Percentiles rank a stretch among this genome's conserved stretches.
phyloP scores from a whole-genome alignment of 805 yeast species.

The Saturnispora kantuleensis region DNA sequence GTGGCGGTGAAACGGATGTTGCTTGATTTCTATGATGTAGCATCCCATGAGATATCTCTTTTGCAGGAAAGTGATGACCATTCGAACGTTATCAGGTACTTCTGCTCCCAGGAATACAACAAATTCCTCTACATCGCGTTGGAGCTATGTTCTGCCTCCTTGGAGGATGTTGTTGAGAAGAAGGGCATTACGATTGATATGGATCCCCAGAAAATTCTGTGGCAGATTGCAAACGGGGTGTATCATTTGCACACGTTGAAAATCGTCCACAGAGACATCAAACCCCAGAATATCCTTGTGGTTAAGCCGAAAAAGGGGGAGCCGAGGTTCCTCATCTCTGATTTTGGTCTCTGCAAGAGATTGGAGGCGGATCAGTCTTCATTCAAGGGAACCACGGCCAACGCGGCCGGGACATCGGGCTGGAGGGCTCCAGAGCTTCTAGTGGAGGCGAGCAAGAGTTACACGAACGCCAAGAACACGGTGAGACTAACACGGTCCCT shows the following conservation, averaged over 20 bases:
- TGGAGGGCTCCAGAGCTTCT: slow-evolving; percentile 96
- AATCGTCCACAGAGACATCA: slow-evolving; percentile 89
- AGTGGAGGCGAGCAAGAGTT: slow-evolving; percentile 6
- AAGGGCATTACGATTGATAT: slow-evolving; percentile 33
- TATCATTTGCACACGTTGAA: slow-evolving; percentile 81
- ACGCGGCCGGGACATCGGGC: slow-evolving; percentile 95
- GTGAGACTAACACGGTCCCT: slow-evolving; percentile 78
- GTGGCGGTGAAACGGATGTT: slow-evolving; percentile 95
- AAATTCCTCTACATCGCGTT: slow-evolving; percentile 86
- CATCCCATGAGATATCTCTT: slow-evolving; percentile 80
- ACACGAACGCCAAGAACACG: slow-evolving; percentile 16
- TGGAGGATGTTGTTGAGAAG: slow-evolving; percentile 70
- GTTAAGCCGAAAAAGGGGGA: slow-evolving; percentile 49
- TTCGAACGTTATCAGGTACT: slow-evolving; percentile 88
- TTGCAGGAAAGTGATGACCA: slow-evolving; percentile 94
- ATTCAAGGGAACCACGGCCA: slow-evolving; percentile 82
- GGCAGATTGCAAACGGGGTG: slow-evolving; percentile 76
- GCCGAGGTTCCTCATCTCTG: slow-evolving; percentile 75
- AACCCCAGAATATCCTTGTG: slow-evolving; percentile 87
- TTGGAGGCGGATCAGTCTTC: slow-evolving; percentile 89
- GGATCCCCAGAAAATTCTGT: slow-evolving; percentile 44
- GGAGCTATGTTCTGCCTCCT: slow-evolving; percentile 80
- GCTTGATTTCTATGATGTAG: slow-evolving; percentile 86
- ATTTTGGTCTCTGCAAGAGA: slow-evolving; percentile 91
- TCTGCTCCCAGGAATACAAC: slow-evolving; percentile 85